Base-by-base conservation (phyloP, 331 rosid species). In the Saraca asoca region DNA sequence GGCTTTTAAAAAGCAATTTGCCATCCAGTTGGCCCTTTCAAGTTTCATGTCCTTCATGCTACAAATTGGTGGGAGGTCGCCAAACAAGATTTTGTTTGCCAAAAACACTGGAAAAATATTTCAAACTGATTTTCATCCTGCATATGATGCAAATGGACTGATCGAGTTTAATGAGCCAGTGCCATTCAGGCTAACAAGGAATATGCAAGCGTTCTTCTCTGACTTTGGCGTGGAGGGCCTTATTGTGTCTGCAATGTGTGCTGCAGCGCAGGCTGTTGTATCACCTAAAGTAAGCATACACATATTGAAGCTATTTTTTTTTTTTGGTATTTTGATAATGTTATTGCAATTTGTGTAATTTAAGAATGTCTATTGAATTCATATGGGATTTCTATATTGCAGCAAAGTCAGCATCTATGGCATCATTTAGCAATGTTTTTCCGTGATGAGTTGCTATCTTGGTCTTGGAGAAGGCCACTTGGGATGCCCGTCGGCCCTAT, bases 381-480 rank as follows among this genome's bases (percentile, higher is more conserved):
- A 63, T 45, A 50, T 50, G 35, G n/a, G 64, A 68, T 81, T 78
- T 42, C 49, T 66, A 38, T 60, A 13, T 78, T 74, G 75, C 97
- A 94, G 99, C 99, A 94, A 90, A 86, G 78, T 78, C 96, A 88
- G 76, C 99, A 94, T 75, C 79, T 94, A 9, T 90, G 99, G 99
- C 95, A 94, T 79, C 99, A 94, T 74, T 78, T 94, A 55, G 99
- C 99, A 12, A 94, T 94, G 99, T 94, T 94, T 72, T 94, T 94
- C 89, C 97, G 99, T 2, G 99, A 94, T 78, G 99, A 94, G 78
- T 84, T 94, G 43, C 82, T 94, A 62, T 94, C 99, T 35, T 94
- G 96, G 97, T 94, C 99, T 67, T 94, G 99, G 99, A 89, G 99
- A 83, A 88, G 97, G 81, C 96, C 97, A 14, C 86, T 86, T 8